Percentiles rank a stretch among this genome's conserved stretches.
phyloP scores from a whole-genome alignment of 257 asterid species.

The Solanum chaucha region DNA sequence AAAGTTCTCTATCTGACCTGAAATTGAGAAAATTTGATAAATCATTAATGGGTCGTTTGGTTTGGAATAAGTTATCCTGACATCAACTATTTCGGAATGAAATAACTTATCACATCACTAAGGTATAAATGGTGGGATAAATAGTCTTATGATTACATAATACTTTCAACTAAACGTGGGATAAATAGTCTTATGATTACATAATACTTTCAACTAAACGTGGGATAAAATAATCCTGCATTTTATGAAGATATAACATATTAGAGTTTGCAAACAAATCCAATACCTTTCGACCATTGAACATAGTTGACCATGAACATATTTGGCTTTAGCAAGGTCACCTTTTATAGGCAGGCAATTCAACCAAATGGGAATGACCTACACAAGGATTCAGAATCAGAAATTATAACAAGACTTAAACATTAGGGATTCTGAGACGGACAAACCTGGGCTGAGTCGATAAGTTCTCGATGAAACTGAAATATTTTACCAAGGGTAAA shows the following conservation, averaged over 20 bases:
- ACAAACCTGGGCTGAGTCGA: neutral
- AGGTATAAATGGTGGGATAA: no score
- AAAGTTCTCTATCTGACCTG: slow-evolving; percentile 70
- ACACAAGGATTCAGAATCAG: neutral
- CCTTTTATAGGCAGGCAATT: slow-evolving; percentile 82
- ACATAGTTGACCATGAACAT: slow-evolving; percentile 80
- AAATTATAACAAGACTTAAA: neutral
- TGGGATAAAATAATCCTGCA: no score
- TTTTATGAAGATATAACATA: neutral
- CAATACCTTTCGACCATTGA: slow-evolving; percentile 84
- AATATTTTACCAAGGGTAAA: neutral
- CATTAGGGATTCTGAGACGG: neutral
- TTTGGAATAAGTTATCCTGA: no score
- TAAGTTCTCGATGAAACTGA: neutral
- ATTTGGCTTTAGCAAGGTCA: slow-evolving; percentile 71
- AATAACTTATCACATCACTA: no score
- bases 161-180: no score
- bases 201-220: no score
- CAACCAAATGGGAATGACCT: slow-evolving; percentile 94
- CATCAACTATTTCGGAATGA: no score
- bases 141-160: no score
- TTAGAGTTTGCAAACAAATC: neutral
- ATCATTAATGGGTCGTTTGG: no score
- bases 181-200: no score
- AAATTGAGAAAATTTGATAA: neutral